phyloP scores from a whole-genome alignment of 163 green algal genomes.

The Botryococcus braunii region DNA sequence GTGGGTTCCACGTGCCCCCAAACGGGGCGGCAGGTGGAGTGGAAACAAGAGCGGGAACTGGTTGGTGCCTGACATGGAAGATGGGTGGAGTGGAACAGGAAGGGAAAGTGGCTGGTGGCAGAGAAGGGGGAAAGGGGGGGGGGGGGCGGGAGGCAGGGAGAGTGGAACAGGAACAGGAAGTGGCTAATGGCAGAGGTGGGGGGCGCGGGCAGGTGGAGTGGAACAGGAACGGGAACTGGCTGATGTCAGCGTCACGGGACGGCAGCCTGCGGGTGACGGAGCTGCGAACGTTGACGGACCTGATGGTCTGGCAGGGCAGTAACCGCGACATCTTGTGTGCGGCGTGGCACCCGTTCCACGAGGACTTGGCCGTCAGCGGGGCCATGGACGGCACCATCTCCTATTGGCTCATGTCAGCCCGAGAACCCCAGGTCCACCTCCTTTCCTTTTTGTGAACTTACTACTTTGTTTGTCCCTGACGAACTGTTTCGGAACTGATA shows the following conservation, averaged over 20 bases:
- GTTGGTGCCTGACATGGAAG: no score
- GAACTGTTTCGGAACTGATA: no score
- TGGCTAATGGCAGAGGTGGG: no score
- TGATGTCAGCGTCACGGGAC: conserved; percentile 73
- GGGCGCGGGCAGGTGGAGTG: conserved; percentile 45
- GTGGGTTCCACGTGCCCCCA: no score
- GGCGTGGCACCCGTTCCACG: conserved; percentile 81
- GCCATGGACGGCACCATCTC: conserved; percentile 36
- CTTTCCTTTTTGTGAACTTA: not conserved
- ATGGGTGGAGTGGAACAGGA: conserved; percentile 79
- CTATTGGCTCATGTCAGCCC: conserved; percentile 43
- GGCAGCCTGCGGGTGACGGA: conserved; percentile 55
- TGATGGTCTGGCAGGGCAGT: conserved; percentile 66
- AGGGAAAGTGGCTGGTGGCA: no score
- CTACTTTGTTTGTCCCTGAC: not conserved
- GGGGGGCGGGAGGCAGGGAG: conserved; percentile 70
- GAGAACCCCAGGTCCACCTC: conserved; percentile 5
- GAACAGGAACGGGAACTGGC: conserved; percentile 89
- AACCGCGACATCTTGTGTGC: conserved; percentile 61
- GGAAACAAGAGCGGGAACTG: no score
- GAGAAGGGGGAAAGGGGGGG: no score
- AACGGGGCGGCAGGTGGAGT: no score
- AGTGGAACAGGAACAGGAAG: no score
- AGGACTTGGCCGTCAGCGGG: conserved; percentile 77
- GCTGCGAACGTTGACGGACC: conserved; percentile 63